Evolutionary conservation across 768 basidiomycete species (phyloP), one percentile per base, ranked within the genome.

Genomic region (Boletus subparvulus): DNA sequence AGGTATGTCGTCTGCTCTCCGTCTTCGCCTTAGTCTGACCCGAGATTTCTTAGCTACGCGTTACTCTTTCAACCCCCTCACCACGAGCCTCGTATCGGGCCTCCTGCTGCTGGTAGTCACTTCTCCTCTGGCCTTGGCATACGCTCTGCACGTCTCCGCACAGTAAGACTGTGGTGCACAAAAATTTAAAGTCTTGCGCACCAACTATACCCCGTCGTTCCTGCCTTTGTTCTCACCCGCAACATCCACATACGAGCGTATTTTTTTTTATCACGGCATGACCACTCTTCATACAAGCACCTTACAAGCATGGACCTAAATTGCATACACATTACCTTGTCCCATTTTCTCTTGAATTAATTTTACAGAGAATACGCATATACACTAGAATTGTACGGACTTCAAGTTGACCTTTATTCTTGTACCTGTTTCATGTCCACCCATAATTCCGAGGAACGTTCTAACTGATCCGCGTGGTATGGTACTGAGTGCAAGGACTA

Each of bases 51-150:
- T 32, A 68, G 67, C 39, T 28, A 16, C 58, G 14, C 53, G 51
- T 28, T 52, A 56, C 30, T 46, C 58, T 45, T 50, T 55, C 35
- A 55, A 39, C 42, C 37, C 58, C 3, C n/a, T 65, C 14, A 54
- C 62, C 11, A 59, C 52, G 21, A 50, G 30, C 30, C 53, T 69
- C 19, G 42, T 58, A 30, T 58, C 62, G 2, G 58, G 53, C 30
- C 26, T 69, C 51, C 26, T 68, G 49, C 26, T 68, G 2, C 42
- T 65, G 24, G 55, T 47, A 8, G n/a, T 69, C 35, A 24, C 50
- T 24, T 60, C 48, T 24, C 65, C 68, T 10, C 32, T 69, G 10
- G 58, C 47, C 28, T 39, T 67, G 6, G 46, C 54, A 43, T 68
- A 58, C 7, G 62, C 56, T 17, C 40, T 68, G 32, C 58, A 62